Percentiles rank a stretch among this genome's conserved stretches.
Conservation (phyloP, 2,329 filamentous ascomycete genomes). For the Hymenoscyphus scutula region DNA sequence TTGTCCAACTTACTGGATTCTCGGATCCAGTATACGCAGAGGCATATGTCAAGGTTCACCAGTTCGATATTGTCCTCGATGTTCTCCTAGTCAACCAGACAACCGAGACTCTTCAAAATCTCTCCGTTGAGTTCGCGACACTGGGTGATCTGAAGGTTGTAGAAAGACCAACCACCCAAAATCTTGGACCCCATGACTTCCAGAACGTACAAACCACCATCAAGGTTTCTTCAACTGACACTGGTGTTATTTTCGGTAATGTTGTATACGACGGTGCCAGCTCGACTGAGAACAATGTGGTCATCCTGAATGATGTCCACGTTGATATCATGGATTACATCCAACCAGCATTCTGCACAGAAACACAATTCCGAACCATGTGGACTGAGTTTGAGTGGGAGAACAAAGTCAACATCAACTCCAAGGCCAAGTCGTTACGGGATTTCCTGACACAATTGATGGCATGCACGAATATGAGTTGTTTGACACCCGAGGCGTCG, state of each 20-base stretch:
- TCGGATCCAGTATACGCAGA: conserved; percentile 98
- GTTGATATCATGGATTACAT: conserved; percentile 99
- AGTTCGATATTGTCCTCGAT: conserved; percentile 97
- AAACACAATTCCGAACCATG: conserved; percentile 99
- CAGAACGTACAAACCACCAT: conserved; percentile 98
- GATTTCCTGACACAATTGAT: conserved; percentile 93
- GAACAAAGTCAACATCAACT: conserved; percentile 99
- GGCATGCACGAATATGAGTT: conserved; percentile 98
- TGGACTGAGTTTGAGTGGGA: conserved; percentile 99
- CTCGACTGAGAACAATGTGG: conserved; percentile 90
- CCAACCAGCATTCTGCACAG: conserved; percentile 91
- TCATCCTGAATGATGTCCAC: conserved; percentile 96
- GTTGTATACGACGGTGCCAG: conserved; percentile 95
- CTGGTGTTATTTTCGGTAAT: conserved; percentile 97
- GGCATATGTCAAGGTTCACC: conserved; percentile 97
- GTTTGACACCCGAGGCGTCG: conserved; percentile 91
- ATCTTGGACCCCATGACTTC: conserved; percentile 92
- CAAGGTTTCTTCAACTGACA: conserved; percentile 97
- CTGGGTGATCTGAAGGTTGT: conserved; percentile 97
- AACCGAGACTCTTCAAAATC: conserved; percentile 90
- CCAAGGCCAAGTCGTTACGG: conserved; percentile 85
- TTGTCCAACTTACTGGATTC: conserved; percentile 96
- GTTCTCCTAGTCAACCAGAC: conserved; percentile 97
- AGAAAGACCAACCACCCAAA: conserved; percentile 93
- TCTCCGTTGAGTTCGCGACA: conserved; percentile 98